These are phyloP conservation scores for Monosporascus ibericus DNA, from an alignment of 2,329 filamentous ascomycete genomes.

Conservation along the genomic window DNA sequence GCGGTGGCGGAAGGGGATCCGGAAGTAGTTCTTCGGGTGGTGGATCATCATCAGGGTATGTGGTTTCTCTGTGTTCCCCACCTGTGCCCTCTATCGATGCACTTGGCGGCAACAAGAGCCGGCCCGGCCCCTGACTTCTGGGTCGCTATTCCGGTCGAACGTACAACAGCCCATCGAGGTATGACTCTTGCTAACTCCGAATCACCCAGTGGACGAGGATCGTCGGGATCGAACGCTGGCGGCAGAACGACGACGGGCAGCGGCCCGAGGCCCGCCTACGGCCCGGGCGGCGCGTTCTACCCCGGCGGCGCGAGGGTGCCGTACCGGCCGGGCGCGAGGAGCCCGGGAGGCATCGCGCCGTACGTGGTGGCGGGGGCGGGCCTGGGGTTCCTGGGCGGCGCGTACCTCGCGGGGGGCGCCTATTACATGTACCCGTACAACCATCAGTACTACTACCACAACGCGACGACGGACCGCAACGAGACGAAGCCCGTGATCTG, in stretches of 20 bases:
- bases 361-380: constrained; percentile 41
- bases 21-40: constrained; percentile 16
- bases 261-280: constrained; percentile 51
- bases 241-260: constrained; percentile 51
- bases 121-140: no score
- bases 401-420: constrained; percentile 46
- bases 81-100: no score
- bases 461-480: constrained; percentile 44
- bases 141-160: no score
- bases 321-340: constrained; percentile 49
- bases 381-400: constrained; percentile 52
- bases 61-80: no score
- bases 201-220: constrained; percentile 17
- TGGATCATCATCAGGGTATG: constrained; percentile 15
- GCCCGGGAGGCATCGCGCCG: constrained; percentile 45
- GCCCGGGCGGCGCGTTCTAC: constrained; percentile 57
- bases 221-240: constrained; percentile 34
- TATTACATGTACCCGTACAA: constrained; percentile 50
- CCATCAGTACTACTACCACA: constrained; percentile 41
- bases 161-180: no score
- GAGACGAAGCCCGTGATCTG: constrained; percentile 57
- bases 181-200: constrained; percentile 1
- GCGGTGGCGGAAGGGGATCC: constrained; percentile 13
- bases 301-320: constrained; percentile 57
- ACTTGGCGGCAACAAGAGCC: no score